Evolutionary conservation across 2,329 filamentous ascomycete genomes (phyloP), one percentile per base, ranked within the genome.

Genomic region (Berkeleyomyces basicola): DNA sequence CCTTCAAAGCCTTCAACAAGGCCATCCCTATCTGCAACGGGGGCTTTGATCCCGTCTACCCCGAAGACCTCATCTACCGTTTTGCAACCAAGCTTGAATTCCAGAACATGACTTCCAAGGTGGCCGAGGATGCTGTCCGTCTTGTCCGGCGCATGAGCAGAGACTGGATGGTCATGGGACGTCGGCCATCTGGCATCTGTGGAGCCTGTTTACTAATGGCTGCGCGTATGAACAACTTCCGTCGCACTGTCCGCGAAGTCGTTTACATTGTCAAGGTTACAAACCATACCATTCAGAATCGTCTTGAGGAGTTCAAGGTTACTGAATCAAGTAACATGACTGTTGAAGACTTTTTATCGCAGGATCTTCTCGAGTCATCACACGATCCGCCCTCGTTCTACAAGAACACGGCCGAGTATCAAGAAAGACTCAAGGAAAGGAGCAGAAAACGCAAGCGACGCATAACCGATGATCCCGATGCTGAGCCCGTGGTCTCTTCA

Each of bases 261-360:
- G 92, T 97, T n/a, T 97, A 96, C 71, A 88, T 96, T 44, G 92
- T 96, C 71, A 97, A 96, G 71, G 91, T 97, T 59, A 95, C 91
- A 49, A 95, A 95, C 67, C 82, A 90, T 65, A 99, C 93, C 6
- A 90, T 99, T 65, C 87, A 90, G 69, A 89, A 92, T 71, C 90
- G 93, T 66, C 77, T 99, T 7, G 85, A 91, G 67, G 93, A 99
- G 70, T 99, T 97, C 74, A 90, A 88, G 66, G 81, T 85, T 40
- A 96, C 92, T 0, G 87, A 89, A 66, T 90, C 87, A 65, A 90
- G 90, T 67, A 82, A 83, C 59, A 80, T 97, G 73, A 93, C 90
- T 0, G 88, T 99, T 23, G 86, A 91, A 66, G 86, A 96, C 68
- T 96, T 96, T 69, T 78, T 88, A 58, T 81, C 83, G 66, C 78